phyloP scores from a whole-genome alignment of 495 filamentous ascomycete genomes.

The Hypoxylon rickii region DNA sequence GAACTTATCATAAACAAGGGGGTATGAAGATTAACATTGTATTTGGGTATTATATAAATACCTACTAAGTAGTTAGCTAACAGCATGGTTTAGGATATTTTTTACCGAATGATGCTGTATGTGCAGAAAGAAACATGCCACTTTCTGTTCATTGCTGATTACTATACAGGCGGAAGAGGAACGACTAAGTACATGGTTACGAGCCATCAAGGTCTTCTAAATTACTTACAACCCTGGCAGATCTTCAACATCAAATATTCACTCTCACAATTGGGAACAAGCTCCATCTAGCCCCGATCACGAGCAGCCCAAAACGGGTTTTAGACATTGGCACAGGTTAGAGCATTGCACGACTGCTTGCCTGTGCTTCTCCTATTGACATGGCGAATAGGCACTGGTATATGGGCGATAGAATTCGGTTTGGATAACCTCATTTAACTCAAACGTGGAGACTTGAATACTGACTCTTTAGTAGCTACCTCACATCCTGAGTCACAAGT shows the following conservation, averaged over 20 bases:
- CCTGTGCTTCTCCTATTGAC: slow-evolving; percentile 7
- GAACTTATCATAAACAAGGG: slow-evolving; percentile 46
- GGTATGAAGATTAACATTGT: too few species aligned
- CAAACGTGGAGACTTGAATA: neutral
- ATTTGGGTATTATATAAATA: too few species aligned
- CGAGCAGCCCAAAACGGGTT: slow-evolving; percentile 41
- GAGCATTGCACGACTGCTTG: neutral
- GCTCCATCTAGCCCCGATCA: slow-evolving; percentile 48
- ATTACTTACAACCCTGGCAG: slow-evolving; percentile 31
- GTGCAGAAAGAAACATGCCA: neutral
- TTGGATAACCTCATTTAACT: neutral
- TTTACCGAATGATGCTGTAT: slow-evolving; percentile 46
- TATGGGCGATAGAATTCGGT: slow-evolving; percentile 52
- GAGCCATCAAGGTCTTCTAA: neutral
- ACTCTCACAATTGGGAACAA: slow-evolving; percentile 47
- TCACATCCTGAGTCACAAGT: slow-evolving; percentile 41
- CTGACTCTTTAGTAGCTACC: slow-evolving; percentile 27
- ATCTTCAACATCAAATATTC: slow-evolving; percentile 56
- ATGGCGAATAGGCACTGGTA: slow-evolving; percentile 41
- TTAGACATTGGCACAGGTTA: slow-evolving; percentile 51
- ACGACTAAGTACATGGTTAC: slow-evolving; percentile 44
- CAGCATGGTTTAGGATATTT: slow-evolving; percentile 38
- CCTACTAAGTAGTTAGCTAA: slow-evolving; percentile 7
- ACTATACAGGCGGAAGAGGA: slow-evolving; percentile 46
- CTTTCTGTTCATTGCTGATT: neutral